Conservation (phyloP, 2,329 filamentous ascomycete species). For the Uncinocarpus reesii region DNA sequence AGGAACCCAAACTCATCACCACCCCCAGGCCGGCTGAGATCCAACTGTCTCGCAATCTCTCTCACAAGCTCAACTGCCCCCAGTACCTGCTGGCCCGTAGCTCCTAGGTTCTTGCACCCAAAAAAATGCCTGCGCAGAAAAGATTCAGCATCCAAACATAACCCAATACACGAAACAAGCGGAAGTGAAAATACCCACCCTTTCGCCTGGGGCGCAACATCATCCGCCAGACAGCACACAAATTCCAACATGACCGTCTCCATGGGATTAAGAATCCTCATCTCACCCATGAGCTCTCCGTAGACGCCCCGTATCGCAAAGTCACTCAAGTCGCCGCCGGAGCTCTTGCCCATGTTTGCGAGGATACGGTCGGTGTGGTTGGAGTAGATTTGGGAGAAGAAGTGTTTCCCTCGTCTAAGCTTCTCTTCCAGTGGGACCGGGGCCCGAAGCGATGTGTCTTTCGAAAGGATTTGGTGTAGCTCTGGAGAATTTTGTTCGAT, state of each 20-base stretch:
- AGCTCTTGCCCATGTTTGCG: slow-evolving; percentile 20
- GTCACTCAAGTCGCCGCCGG: slow-evolving; percentile 23
- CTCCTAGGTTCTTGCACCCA: slow-evolving; percentile 22
- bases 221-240: slow-evolving; percentile 24
- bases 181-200: slow-evolving; percentile 18
- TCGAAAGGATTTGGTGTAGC: slow-evolving; percentile 13
- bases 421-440: slow-evolving; percentile 15
- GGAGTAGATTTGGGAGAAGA: slow-evolving; percentile 23
- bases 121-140: slow-evolving; percentile 21
- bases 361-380: slow-evolving; percentile 22
- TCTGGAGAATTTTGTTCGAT: slow-evolving; percentile 16
- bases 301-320: slow-evolving; percentile 24
- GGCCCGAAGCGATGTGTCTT: slow-evolving; percentile 19
- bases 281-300: slow-evolving; percentile 23
- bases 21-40: slow-evolving; percentile 11
- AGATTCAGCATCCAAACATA: neutral
- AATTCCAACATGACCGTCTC: slow-evolving; percentile 25
- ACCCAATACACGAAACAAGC: neutral
- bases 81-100: slow-evolving; percentile 17
- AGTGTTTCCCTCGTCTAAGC: slow-evolving; percentile 21
- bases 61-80: slow-evolving; percentile 19
- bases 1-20: slow-evolving; percentile 16
- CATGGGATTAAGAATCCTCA: slow-evolving; percentile 19
- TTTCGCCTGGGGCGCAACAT: slow-evolving; percentile 23
- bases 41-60: slow-evolving; percentile 18